Base-by-base conservation (phyloP, 2,329 filamentous ascomycete species). In the Fusarium papillatum region DNA sequence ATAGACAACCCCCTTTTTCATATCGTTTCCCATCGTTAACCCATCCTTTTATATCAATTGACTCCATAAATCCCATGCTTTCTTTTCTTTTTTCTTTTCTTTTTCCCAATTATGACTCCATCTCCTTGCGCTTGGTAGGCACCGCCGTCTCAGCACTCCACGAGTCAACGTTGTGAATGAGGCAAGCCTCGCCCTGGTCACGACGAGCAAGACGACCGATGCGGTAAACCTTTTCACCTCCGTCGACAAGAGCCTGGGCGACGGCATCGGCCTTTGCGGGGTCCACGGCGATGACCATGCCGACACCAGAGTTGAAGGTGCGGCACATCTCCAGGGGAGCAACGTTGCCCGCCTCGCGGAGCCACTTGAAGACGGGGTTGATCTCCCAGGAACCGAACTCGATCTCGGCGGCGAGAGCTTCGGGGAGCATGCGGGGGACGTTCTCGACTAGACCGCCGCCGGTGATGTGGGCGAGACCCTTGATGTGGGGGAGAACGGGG, bases 401-500 rank as follows among this genome's bases (percentile, higher is more conserved):
- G 67, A 99, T 92, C 82, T 95, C 91, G 3, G 95, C 96, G 2
- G 94, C 90, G 8, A 99, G 90, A 57, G 92, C 87, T 39, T 89
- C 84, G 2, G 97, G 97, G 22, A 99, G 89, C 94, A 98, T 98
- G 76, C 97, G 93, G 36, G 97, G 97, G 31, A 99, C 93, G 84
- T 99, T 99, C 86, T 99, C 97, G 22, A 93, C 88, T 24, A 99
- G 90, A 14, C 97, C 97, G 72, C 97, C 97, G 63, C 97, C 97
- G 0, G 97, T 99, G 86, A 99, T 98, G 86, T 99, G 97, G 14
- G 97, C 94, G 84, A 98, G 94, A 65, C 97, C 97, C 87, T 98
- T 98, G 83, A 98, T 88, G 48, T 95, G 87, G 13, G 88, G 86
- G 26, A 90, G 85, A 1, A 94, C 90, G 61, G 92, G 89, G 13